These are phyloP conservation scores for Monilinia fructigena DNA, from an alignment of 2,329 filamentous ascomycete species.

Conservation along the genomic window DNA sequence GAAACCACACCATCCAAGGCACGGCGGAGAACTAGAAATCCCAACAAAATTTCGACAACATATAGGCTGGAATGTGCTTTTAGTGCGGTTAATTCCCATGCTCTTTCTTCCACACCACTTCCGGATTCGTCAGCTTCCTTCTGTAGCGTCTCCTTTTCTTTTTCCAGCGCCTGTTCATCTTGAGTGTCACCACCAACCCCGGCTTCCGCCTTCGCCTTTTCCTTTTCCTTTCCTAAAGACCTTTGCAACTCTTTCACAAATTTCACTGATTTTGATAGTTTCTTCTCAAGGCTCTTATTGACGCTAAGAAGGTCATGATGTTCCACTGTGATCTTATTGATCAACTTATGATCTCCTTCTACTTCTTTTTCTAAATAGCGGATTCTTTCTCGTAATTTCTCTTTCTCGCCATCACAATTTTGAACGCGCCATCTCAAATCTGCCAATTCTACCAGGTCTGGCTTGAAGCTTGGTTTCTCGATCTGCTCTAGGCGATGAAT, in stretches of 20 bases:
- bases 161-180: neutral
- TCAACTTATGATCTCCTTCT: neutral
- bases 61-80: neutral
- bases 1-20: neutral
- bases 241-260: neutral
- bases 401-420: neutral
- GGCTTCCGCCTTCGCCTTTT: neutral
- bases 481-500: neutral
- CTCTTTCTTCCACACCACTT: no score
- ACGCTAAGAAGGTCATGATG: neutral
- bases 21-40: slow-evolving; percentile 9
- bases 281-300: neutral
- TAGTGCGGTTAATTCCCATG: neutral
- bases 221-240: neutral
- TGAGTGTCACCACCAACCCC: no score
- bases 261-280: neutral
- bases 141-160: neutral
- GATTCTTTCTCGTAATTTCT: neutral
- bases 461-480: neutral
- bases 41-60: neutral
- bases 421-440: neutral
- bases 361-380: neutral
- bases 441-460: neutral
- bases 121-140: neutral
- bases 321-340: neutral